Evolutionary conservation across 306 rosid species (phyloP).

Genomic region (Glycine latifolia): DNA sequence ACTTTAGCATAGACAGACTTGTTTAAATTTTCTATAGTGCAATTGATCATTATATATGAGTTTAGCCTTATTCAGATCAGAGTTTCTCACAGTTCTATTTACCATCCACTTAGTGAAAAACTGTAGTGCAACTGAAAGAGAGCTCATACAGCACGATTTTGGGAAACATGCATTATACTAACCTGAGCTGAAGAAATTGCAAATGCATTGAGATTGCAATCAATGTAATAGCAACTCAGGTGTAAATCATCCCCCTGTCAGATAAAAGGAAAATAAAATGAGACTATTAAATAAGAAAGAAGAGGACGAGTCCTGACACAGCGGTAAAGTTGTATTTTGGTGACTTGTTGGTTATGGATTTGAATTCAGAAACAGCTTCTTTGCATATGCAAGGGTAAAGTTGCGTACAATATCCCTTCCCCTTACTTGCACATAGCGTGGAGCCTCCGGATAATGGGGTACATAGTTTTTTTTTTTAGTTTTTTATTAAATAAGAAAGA

Average conservation of each 20-base stretch:
- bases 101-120: conserved; percentile 1
- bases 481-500: conserved; percentile 9
- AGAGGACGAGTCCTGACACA: no score
- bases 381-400: no score
- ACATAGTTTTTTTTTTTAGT: no score
- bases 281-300: neutral
- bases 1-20: neutral
- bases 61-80: conserved; percentile 1
- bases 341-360: no score
- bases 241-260: conserved; percentile 83
- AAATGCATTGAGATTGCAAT: conserved; percentile 71
- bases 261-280: conserved; percentile 35
- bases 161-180: conserved; percentile 40
- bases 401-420: no score
- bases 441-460: no score
- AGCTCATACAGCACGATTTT: neutral
- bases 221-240: conserved; percentile 89
- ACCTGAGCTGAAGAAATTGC: conserved; percentile 97
- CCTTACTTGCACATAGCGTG: no score
- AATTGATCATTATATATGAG: neutral
- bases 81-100: conserved; percentile 3
- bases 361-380: no score
- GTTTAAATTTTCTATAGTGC: neutral
- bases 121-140: conserved; percentile 24
- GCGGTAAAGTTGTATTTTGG: no score